Base-by-base conservation (phyloP, 768 basidiomycete genomes). In the Leccinum arenicola region DNA sequence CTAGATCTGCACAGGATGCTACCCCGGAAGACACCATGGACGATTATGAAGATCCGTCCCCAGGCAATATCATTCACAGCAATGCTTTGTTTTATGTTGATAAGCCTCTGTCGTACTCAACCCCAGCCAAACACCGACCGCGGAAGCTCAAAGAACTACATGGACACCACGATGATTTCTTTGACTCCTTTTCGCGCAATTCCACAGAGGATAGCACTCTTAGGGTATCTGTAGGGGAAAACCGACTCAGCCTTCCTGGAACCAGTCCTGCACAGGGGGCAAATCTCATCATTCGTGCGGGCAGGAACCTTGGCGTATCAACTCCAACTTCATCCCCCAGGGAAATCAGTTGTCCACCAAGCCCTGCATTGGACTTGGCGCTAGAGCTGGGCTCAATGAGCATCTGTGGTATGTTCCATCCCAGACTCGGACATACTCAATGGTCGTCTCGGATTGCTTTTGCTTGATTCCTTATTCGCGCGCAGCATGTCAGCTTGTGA, bases 401-500 rank as follows among this genome's bases (percentile, higher is more conserved):
- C 45, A 58, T 74, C 2, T 21, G 61, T n/a, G 72, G 72, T 73
- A 66, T 58, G 72, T 74, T 7, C 4, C n/a, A n/a, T 59, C 29
- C 36, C 6, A 21, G 51, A 35, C 33, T 35, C 33, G 33, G 33
- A 27, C 15, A 51, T 14, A 14, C 40, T 27, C 48, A n/a, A 21
- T 54, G 58, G 55, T 62, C 21, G 6, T 50, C 19, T 33, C 9
- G 33, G 50, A 57, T 5, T 52, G 3, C 54, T 51, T 40, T 40
- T 23, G 31, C 40, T 43, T n/a, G 40, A 43, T 43, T 43, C 9
- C 4, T 43, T 8, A 43, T 43, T 43, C 40, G n/a, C n/a, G n/a
- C 9, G 6, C 40, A 43, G 9, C 3, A n/a, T 43, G 4, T 4
- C 9, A n/a, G 40, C 9, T n/a, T n/a, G 33, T 35, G 12, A 35